phyloP scores from a whole-genome alignment of 306 rosid genomes.

The Spatholobus suberectus region DNA sequence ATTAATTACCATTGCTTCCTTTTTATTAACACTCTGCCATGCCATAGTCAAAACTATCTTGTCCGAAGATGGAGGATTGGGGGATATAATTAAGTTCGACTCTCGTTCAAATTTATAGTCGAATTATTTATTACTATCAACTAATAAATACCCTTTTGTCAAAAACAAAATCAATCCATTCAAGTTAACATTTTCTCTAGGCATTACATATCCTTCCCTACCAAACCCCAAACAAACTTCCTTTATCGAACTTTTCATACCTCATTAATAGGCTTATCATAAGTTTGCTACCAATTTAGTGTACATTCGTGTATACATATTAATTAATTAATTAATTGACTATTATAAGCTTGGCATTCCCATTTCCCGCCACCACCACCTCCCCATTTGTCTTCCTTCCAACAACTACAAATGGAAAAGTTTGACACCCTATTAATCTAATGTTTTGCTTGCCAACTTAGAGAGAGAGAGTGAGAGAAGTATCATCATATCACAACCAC shows the following conservation, averaged over 20 bases:
- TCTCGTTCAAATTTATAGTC: not conserved
- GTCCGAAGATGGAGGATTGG: not conserved
- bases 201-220: not conserved
- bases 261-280: too few species aligned
- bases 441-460: constrained; percentile 33
- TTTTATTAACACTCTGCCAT: too few species aligned
- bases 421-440: not conserved
- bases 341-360: not conserved
- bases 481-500: not conserved
- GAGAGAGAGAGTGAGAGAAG: not conserved
- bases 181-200: constrained; percentile 31
- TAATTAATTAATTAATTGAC: too few species aligned
- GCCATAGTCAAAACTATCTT: not conserved
- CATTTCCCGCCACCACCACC: constrained; percentile 11
- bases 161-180: not conserved
- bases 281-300: too few species aligned
- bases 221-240: not conserved
- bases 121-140: not conserved
- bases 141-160: not conserved
- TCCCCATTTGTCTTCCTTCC: not conserved
- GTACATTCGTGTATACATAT: too few species aligned
- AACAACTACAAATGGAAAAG: constrained; percentile 4
- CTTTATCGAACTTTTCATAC: not conserved
- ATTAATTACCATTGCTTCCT: too few species aligned
- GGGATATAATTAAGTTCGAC: not conserved